Base-by-base conservation (phyloP, 129 eudicot genomes). In the Dittrichia graveolens region DNA sequence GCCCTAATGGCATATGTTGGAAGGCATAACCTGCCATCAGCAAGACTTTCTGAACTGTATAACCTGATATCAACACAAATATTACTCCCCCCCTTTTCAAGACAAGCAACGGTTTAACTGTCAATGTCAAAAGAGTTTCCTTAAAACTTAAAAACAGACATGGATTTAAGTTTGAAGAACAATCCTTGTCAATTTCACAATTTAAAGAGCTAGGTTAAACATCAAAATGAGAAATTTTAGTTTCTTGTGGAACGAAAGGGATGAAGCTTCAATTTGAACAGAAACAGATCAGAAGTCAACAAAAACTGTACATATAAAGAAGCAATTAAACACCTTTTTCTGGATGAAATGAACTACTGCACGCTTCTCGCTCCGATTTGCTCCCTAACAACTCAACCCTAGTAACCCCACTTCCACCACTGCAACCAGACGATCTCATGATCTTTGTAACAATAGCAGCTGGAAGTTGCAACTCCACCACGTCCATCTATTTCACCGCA, bases 381-480 rank as follows among this genome's bases (percentile, higher is more conserved):
- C 15, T 38, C 42, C 62, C 71, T 39, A 66, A 44, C 56, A 83
- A 74, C 69, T 84, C 84, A 16, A 81, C 82, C 53, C 81, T 45
- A 72, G 72, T 80, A 79, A 64, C 84, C 8, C 82, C 83, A 41
- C 82, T 80, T n/a, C 79, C 81, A 1, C 88, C 90, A 49, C 87
- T 84, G 19, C 82, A 85, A 72, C 92, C 90, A 56, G 89, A 88
- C 38, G 98, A 87, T 78, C 98, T 93, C 98, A 90, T 88, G 76
- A 87, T 83, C 76, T 83, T 81, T 43, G 81, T 12, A 71, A 71
- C 79, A 39, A 78, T 78, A 73, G 80, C 83, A 65, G 84, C 86
- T 65, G 85, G 83, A 76, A 81, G 66, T 61, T 80, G 85, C 65
- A 81, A 45, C 91, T 85, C 81, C 76, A 81, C 86, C 41, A 70